Base-by-base conservation (phyloP, 352 stramenopile species). In the Globisporangium ultimum region DNA sequence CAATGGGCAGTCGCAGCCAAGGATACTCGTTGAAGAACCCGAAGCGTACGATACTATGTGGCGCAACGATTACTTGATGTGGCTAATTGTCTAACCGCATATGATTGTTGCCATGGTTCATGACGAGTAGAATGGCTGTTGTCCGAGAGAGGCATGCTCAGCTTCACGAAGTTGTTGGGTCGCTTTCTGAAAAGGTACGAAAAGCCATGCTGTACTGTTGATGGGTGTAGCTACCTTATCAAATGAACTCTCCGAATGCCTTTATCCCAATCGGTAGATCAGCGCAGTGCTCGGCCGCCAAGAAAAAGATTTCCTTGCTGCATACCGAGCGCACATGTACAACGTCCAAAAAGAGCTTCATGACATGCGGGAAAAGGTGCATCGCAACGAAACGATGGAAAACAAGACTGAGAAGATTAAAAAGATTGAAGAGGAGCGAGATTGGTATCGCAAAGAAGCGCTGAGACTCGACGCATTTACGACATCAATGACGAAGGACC, bases 301-400 rank as follows among this genome's bases (percentile, higher is more conserved):
- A 56, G 92, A 98, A 63, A 89, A 91, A 20, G 92, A 98, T 53
- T 98, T 98, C 52, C 64, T 98, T 11, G 87, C 88, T 15, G 92
- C 92, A 2, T 98, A 98, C 54, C 83, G 92, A n/a, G 88, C 91
- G 11, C 92, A 98, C 66, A 98, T 98, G 92, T 98, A 97, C 73
- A 97, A 90, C 38, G 91, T 98, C 10, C 92, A 98, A 65, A 96
- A 97, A 64, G 92, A 98, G 63, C 78, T 98, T 11, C 87, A 97
- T 34, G 88, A 97, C 41, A 88, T 95, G 61, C 87, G 93, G 22
- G 86, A 96, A 54, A 89, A 88, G 61, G 80, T 97, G 55, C 79
- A 94, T 59, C 80, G 88, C 48, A 97, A 97, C 54, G 91, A 97
- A 60, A 91, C 81, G 1, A 66, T 86, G 2, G 81, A 91, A 58